Evolutionary conservation across 352 stramenopile species (phyloP), one percentile per base, ranked within the genome.

Genomic region (Pythium phragmitis): DNA sequence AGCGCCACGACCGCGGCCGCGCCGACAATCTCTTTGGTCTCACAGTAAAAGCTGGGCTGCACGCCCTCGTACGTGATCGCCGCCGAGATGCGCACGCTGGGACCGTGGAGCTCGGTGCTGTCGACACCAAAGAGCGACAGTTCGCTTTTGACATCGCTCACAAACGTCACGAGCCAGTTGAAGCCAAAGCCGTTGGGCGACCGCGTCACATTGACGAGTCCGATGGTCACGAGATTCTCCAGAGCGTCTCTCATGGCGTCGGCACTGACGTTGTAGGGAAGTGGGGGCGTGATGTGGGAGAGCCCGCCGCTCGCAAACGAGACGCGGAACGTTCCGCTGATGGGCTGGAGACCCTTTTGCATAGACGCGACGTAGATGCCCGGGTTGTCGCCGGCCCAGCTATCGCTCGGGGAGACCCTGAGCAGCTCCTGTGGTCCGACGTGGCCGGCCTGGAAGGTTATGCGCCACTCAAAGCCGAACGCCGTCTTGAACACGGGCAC

Each of bases 121-220:
- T 98, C 92, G 0, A 97, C 81, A n/a, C 70, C 85, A 13, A 99
- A 74, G 6, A 97, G 61, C 12, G 77, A 82, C 9, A 97, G 69
- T 13, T 96, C 79, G 48, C 75, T 77, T 30, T 81, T 89, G 21
- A 96, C 69, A 14, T 97, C 89, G 13, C 75, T 90, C 12, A 97
- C 19, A 72, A 99, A 99, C 11, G 87, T 98, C 28, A 99, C 80
- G 41, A 97, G 68, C 89, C 96, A 99, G 62, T 98, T 98, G 76
- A 91, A 97, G 1, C 96, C 96, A 71, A 97, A 98, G 37, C 96
- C 97, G 63, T 99, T 99, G 3, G 39, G 4, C 13, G 80, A 88
- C 4, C 91, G 74, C 2, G 73, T 85, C 3, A 99, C 94, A 34
- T 87, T 76, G 3, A 99, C 95, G 49, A 89, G 73, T 13, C 88